Evolutionary conservation across 1,284 basidiomycete genomes (phyloP).

Genomic region (Irpex sp.): DNA sequence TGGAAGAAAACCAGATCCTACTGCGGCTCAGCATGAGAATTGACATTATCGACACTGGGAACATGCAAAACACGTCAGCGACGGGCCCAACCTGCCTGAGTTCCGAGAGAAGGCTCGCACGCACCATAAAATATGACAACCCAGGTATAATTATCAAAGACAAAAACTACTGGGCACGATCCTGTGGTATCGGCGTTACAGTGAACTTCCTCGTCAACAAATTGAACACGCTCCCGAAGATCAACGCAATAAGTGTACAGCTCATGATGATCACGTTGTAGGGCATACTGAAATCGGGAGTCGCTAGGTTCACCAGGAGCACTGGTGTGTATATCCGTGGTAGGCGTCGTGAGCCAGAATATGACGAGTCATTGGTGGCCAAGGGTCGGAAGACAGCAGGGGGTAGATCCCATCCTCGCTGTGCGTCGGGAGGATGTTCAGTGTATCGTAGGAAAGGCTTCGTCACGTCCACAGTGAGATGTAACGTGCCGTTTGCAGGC

Average conservation of each 20-base stretch:
- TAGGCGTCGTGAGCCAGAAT: conserved; percentile 10
- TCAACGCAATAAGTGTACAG: conserved; percentile 86
- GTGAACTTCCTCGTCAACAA: conserved; percentile 62
- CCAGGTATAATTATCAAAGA: not conserved
- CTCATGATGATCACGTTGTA: conserved; percentile 99
- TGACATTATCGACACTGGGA: not conserved
- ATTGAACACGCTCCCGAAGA: conserved; percentile 93
- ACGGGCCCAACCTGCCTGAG: not conserved
- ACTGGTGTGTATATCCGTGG: conserved; percentile 74
- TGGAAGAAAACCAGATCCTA: too few relatives aligned
- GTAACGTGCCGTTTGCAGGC: conserved; percentile 63
- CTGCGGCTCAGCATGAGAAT: not conserved
- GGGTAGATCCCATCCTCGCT: conserved; percentile 91
- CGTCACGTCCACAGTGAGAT: conserved; percentile 71
- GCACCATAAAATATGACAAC: not conserved
- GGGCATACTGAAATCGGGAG: conserved; percentile 98
- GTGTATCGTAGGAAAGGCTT: conserved; percentile 92
- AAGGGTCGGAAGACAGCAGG: conserved; percentile 72
- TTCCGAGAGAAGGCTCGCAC: not conserved
- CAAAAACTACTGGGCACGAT: not conserved
- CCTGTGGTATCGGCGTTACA: not conserved
- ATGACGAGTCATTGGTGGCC: conserved; percentile 1
- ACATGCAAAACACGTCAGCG: not conserved
- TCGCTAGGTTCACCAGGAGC: conserved; percentile 86
- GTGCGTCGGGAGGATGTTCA: conserved; percentile 94